These are phyloP conservation scores for Chloropicon primus DNA, from an alignment of 139 green algal species.

Conservation along the genomic window DNA sequence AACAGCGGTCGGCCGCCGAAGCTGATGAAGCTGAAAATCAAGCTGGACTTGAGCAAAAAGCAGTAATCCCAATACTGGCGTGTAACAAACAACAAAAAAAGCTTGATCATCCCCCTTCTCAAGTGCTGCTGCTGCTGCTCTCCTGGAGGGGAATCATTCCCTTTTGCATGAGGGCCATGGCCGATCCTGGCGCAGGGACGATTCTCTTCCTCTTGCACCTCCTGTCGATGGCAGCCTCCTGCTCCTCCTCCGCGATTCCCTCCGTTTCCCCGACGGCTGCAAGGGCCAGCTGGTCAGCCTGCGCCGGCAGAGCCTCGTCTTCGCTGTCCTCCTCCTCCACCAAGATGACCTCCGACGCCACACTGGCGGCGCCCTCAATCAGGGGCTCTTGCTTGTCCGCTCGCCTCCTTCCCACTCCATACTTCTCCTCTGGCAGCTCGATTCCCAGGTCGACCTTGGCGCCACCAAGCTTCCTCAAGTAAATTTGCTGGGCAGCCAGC, in stretches of 20 bases:
- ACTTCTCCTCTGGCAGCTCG: background rate
- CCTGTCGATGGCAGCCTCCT: background rate
- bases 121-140: background rate
- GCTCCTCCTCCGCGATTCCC: background rate
- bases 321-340: background rate
- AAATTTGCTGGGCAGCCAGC: slow-evolving; percentile 46
- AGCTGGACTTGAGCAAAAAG: no score
- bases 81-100: background rate
- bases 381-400: background rate
- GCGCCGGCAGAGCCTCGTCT: background rate
- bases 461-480: background rate
- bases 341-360: background rate
- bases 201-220: background rate
- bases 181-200: background rate
- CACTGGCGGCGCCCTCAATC: background rate
- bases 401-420: background rate
- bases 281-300: background rate
- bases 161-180: background rate
- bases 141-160: background rate
- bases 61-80: no score
- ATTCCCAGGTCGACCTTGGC: background rate
- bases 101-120: background rate
- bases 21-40: background rate
- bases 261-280: background rate
- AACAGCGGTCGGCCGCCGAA: no score